These are phyloP conservation scores for Colletotrichum lupini DNA, from an alignment of 2,329 filamentous ascomycete species.

Conservation along the genomic window DNA sequence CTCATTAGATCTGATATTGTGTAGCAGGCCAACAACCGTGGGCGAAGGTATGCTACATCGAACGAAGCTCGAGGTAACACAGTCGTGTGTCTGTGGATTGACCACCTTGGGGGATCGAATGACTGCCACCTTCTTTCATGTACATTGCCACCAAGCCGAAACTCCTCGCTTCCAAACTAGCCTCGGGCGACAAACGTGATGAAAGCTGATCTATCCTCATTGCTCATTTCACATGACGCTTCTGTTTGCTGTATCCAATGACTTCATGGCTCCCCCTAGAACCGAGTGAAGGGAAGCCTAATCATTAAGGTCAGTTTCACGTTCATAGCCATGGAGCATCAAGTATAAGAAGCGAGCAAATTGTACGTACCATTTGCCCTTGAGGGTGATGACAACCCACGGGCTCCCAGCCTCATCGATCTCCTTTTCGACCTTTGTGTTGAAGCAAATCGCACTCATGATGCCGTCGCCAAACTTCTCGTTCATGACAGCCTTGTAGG, in stretches of 20 bases:
- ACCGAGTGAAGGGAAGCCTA: conserved; percentile 51
- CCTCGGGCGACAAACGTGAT: not conserved
- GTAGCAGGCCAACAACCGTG: not conserved
- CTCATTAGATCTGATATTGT: not conserved
- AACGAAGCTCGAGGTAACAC: not conserved
- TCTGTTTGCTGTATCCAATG: not conserved
- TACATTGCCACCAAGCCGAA: not conserved
- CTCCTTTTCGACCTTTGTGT: conserved; percentile 94
- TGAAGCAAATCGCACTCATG: conserved; percentile 95
- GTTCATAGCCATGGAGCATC: not conserved
- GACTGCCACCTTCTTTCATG: not conserved
- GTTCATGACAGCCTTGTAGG: conserved; percentile 94
- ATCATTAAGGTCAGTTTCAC: conserved; percentile 13
- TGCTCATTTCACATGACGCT: not conserved
- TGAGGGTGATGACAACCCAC: conserved; percentile 87
- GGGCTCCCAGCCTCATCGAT: conserved; percentile 82
- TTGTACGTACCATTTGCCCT: conserved; percentile 85
- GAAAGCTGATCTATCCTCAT: not conserved
- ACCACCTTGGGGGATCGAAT: not conserved
- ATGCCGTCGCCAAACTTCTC: conserved; percentile 96
- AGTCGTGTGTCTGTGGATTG: not conserved
- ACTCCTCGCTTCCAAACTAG: not conserved
- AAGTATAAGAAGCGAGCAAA: conserved; percentile 44
- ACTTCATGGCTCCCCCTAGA: conserved; percentile 38
- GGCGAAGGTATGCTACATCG: not conserved